Evolutionary conservation across 2,329 filamentous ascomycete species (phyloP).

Genomic region (Fusarium albidum): DNA sequence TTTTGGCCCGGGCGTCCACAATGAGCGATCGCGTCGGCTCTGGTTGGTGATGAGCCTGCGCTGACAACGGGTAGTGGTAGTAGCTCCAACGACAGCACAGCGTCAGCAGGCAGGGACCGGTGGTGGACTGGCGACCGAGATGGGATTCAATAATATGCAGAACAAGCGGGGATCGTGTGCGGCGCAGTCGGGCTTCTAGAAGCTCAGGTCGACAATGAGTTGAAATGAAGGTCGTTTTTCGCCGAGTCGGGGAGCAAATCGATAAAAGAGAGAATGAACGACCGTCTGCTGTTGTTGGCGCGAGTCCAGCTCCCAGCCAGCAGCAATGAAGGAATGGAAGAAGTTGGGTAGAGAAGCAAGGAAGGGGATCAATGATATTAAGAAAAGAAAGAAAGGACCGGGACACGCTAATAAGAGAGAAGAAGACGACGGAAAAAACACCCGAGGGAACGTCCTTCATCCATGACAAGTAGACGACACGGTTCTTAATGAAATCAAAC

Average conservation of each 20-base stretch:
- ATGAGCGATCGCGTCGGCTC: conserved; percentile 13
- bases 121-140: background rate
- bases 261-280: conserved; percentile 13
- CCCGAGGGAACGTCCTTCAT: conserved; percentile 27
- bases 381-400: conserved; percentile 1
- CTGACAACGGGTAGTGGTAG: conserved; percentile 33
- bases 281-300: conserved; percentile 20
- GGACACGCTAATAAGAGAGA: background rate
- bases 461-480: conserved; percentile 26
- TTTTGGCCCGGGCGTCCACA: conserved; percentile 30
- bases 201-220: conserved; percentile 13
- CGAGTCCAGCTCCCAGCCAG: conserved; percentile 35
- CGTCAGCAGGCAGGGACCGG: conserved; percentile 6
- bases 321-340: conserved; percentile 21
- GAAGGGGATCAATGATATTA: background rate
- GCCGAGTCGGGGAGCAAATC: background rate
- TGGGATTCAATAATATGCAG: background rate
- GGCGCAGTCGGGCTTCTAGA: conserved; percentile 19
- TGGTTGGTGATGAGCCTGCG: conserved; percentile 24
- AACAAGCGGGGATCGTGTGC: conserved; percentile 10
- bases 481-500: conserved; percentile 29
- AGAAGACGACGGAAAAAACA: conserved; percentile 2
- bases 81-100: conserved; percentile 8
- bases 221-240: background rate
- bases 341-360: background rate